Evolutionary conservation across 192 early-diverging fungal genomes (phyloP).

Genomic region (Lunasporangiospora selenospora): DNA sequence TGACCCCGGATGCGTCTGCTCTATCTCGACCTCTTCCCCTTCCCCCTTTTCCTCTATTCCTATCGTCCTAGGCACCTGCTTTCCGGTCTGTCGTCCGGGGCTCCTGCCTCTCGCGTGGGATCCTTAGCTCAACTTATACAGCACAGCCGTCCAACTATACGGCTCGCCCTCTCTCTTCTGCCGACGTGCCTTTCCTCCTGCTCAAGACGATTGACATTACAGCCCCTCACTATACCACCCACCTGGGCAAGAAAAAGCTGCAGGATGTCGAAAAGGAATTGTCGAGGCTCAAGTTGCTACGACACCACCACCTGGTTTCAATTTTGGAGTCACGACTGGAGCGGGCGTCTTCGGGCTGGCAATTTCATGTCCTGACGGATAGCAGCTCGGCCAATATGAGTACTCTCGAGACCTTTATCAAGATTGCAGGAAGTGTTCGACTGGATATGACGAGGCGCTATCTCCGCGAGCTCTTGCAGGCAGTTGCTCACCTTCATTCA

Average conservation of each 20-base stretch:
- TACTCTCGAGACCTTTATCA: conserved; percentile 68
- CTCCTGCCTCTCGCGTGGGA: conserved; percentile 26
- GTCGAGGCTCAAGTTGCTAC: conserved; percentile 60
- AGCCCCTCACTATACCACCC: conserved; percentile 53
- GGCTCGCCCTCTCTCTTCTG: conserved; percentile 30
- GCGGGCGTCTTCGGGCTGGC: conserved; percentile 42
- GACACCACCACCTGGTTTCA: conserved; percentile 64
- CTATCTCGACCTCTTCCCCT: background rate
- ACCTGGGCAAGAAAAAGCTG: conserved; percentile 60
- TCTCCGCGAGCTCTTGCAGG: conserved; percentile 69
- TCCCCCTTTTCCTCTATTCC: background rate
- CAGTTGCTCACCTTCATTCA: conserved; percentile 66
- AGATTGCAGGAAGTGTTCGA: conserved; percentile 67
- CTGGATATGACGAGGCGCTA: conserved; percentile 64
- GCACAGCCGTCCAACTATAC: conserved; percentile 46
- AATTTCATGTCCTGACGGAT: conserved; percentile 60
- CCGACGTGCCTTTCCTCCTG: conserved; percentile 41
- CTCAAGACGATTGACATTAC: conserved; percentile 53
- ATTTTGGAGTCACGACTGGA: conserved; percentile 67
- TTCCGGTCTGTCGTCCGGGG: conserved; percentile 43
- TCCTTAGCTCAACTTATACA: conserved; percentile 47
- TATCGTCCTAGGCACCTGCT: conserved; percentile 24
- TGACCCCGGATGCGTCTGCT: too few relatives aligned
- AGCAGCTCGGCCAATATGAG: conserved; percentile 51
- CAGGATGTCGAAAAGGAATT: conserved; percentile 67